A percentile compares a stretch with the other conserved stretches of the same genome.
Evolutionary conservation across 495 filamentous ascomycete species (phyloP).

Genomic region (Pyrenula massariospora): DNA sequence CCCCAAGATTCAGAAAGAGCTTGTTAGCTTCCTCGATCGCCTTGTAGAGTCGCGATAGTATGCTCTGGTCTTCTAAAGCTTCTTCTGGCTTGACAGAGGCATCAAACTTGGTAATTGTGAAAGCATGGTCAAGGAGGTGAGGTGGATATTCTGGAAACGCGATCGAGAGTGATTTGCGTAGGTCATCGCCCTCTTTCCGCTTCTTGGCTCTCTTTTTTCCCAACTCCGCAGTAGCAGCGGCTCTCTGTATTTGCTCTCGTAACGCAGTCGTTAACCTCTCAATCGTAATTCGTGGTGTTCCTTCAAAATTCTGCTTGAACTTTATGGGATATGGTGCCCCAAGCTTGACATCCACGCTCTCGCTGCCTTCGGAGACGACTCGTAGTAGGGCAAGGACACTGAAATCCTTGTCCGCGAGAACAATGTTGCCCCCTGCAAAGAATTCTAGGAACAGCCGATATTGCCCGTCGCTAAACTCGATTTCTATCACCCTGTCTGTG

Average conservation of each 20-base stretch:
- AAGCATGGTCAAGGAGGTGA: slow-evolving; percentile 73
- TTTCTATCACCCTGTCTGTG: slow-evolving; percentile 85
- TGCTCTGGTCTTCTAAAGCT: slow-evolving; percentile 51
- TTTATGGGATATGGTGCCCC: slow-evolving; percentile 70
- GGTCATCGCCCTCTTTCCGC: slow-evolving; percentile 59
- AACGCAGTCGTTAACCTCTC: slow-evolving; percentile 60
- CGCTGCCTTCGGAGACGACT: slow-evolving; percentile 64
- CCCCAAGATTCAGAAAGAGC: slow-evolving; percentile 49
- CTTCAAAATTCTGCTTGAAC: slow-evolving; percentile 69
- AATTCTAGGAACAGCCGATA: slow-evolving; percentile 89
- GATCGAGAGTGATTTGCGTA: slow-evolving; percentile 68
- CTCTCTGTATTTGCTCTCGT: slow-evolving; percentile 46
- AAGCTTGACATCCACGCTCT: slow-evolving; percentile 58
- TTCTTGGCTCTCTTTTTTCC: slow-evolving; percentile 64
- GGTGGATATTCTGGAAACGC: slow-evolving; percentile 82
- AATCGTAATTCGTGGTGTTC: slow-evolving; percentile 60
- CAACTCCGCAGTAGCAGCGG: slow-evolving; percentile 30
- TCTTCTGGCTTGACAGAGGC: slow-evolving; percentile 49
- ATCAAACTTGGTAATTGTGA: slow-evolving; percentile 58
- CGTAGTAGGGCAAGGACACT: slow-evolving; percentile 70
- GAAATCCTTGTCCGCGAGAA: slow-evolving; percentile 72
- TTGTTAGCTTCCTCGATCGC: slow-evolving; percentile 57
- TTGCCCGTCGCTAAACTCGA: slow-evolving; percentile 82
- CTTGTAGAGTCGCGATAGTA: slow-evolving; percentile 49
- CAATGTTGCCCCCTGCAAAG: slow-evolving; percentile 90